Evolutionary conservation across 1,284 basidiomycete species (phyloP).

Genomic region (Sanghuangporus baumii): DNA sequence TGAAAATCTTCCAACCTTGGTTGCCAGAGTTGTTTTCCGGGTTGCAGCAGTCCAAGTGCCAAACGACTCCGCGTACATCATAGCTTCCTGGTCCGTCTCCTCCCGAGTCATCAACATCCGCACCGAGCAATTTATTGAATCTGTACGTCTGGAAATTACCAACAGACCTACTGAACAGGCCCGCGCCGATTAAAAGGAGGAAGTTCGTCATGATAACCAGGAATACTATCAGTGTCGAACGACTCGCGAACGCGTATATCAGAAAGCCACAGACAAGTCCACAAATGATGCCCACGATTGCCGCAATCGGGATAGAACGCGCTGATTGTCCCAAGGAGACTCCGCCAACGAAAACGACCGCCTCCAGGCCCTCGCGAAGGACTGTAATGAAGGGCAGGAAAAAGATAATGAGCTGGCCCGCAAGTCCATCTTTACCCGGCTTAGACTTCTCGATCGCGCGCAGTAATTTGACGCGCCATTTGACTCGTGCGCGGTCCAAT

Average conservation of each 20-base stretch:
- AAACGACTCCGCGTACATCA: slow-evolving; percentile 75
- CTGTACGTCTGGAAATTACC: slow-evolving; percentile 62
- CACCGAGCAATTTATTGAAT: slow-evolving; percentile 70
- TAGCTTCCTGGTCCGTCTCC: slow-evolving; percentile 82
- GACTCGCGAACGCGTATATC: slow-evolving; percentile 72
- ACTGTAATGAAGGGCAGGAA: slow-evolving; percentile 86
- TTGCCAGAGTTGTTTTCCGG: slow-evolving; percentile 52
- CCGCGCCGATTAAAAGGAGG: slow-evolving; percentile 86
- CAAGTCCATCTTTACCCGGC: slow-evolving; percentile 35
- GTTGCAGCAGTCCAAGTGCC: slow-evolving; percentile 84
- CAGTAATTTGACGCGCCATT: slow-evolving; percentile 87
- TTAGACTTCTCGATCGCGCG: slow-evolving; percentile 60
- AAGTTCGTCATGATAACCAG: slow-evolving; percentile 85
- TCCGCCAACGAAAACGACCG: slow-evolving; percentile 89
- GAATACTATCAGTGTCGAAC: slow-evolving; percentile 73
- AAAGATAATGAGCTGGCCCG: slow-evolving; percentile 83
- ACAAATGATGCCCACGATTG: slow-evolving; percentile 75
- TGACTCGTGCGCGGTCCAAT: slow-evolving; percentile 72
- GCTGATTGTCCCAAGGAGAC: slow-evolving; percentile 81
- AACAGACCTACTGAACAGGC: slow-evolving; percentile 76
- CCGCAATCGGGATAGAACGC: slow-evolving; percentile 82
- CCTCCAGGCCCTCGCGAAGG: slow-evolving; percentile 89
- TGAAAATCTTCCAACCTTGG: slow-evolving; percentile 71
- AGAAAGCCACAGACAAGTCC: slow-evolving; percentile 66
- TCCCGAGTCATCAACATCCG: slow-evolving; percentile 68